These are phyloP conservation scores for Actinomucor elegans DNA, from an alignment of 371 early-diverging fungal genomes.

Conservation along the genomic window DNA sequence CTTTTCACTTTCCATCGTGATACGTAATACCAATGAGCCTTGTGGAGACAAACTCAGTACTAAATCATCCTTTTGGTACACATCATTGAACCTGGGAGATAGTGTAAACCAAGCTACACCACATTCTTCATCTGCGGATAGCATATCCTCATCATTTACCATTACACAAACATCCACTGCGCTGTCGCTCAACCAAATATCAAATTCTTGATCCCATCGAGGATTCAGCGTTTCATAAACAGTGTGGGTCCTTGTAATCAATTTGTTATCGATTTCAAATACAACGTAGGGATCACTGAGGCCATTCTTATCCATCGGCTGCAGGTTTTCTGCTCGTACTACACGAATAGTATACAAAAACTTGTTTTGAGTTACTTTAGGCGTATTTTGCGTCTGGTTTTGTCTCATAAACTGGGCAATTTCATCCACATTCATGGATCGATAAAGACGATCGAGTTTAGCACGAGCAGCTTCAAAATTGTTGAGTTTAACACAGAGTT, in stretches of 20 bases:
- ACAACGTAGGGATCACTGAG: conserved; percentile 68
- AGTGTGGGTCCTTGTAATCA: conserved; percentile 54
- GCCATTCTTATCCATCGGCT: conserved; percentile 48
- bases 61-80: conserved; percentile 70
- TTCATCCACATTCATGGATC: conserved; percentile 54
- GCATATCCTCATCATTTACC: conserved; percentile 68
- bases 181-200: conserved; percentile 51
- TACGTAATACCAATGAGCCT: conserved; percentile 73
- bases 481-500: conserved; percentile 57
- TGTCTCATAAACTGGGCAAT: conserved; percentile 32
- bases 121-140: conserved; percentile 72
- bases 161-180: conserved; percentile 58
- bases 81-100: conserved; percentile 47
- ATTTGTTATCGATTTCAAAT: conserved; percentile 46
- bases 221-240: conserved; percentile 72
- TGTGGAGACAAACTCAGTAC: conserved; percentile 77
- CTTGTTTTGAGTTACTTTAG: conserved; percentile 12
- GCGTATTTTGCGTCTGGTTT: not conserved
- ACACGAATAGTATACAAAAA: conserved; percentile 42
- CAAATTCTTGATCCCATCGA: conserved; percentile 85
- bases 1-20: conserved; percentile 82
- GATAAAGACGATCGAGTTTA: conserved; percentile 53
- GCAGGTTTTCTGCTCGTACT: conserved; percentile 46
- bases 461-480: conserved; percentile 56
- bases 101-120: conserved; percentile 61